Base-by-base conservation (phyloP, 1,284 basidiomycete species). In the Sporisorium exsertum region DNA sequence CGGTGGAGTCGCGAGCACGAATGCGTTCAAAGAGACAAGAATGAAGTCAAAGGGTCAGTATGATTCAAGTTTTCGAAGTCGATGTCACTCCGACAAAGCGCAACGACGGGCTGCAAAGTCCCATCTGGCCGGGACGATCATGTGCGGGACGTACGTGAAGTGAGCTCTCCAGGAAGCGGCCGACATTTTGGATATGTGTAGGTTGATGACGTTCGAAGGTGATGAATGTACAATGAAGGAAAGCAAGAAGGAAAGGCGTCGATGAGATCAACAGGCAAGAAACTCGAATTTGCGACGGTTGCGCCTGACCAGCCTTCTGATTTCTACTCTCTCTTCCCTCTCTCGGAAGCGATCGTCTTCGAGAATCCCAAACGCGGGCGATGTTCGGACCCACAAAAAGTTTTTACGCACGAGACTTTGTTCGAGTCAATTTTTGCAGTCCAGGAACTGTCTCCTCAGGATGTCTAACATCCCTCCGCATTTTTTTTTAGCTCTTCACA, bases 81-180 rank as follows among this genome's bases (percentile, higher is more conserved):
- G 26, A 13, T 26, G 40, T 32, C 22, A 15, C 8, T 10, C 16
- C 13, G 13, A 12, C 27, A 18, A n/a, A 9, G 24, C 15, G 27
- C 47, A 9, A 40, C 35, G 27, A n/a, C 16, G 13, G 24, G 53
- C 27, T 29, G 26, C 9, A 1, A 26, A 18, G 13, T 35, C 27
- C n/a, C n/a, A 35, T 35, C 12, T 33, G 32, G n/a, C 33, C 10
- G 8, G 1, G 32, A 12, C 15, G 20, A 22, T 8, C 12, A 3
- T 5, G 46, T 12, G 29, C 24, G 46, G 62, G 22, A 83, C 81
- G 55, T 68, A 83, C 81, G 81, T 82, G 64, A 83, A 81, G 77
- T 77, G 78, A 62, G 74, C 70, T 72, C 81, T 80, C 81, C 81
- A 83, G 63, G 81, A 77, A 69, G 81, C 81, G 57, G 72, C 72